phyloP scores from a whole-genome alignment of 192 early-diverging fungal species.

The Entomortierella lignicola region DNA sequence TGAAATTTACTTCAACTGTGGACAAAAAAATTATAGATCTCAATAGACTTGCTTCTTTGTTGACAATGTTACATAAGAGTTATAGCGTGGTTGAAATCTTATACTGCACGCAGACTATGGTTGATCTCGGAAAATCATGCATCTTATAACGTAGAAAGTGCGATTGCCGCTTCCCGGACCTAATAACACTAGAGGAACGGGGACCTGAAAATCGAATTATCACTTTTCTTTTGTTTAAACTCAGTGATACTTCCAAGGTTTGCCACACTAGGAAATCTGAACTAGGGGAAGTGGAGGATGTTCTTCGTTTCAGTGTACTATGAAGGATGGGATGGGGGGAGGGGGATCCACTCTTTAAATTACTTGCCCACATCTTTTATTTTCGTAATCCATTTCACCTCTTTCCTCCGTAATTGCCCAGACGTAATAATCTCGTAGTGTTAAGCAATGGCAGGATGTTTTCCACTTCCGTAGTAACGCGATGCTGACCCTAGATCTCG shows the following conservation, averaged over 20 bases:
- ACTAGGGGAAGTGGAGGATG: constrained; percentile 6
- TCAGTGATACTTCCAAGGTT: too few species aligned
- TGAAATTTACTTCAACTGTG: too few species aligned
- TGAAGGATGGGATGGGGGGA: too few species aligned
- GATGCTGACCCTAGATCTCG: too few species aligned
- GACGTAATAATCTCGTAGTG: not conserved
- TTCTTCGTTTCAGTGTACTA: constrained; percentile 1
- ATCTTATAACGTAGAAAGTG: not conserved
- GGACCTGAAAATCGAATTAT: not conserved
- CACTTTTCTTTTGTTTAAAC: too few species aligned
- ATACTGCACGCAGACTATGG: not conserved
- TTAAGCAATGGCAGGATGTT: not conserved
- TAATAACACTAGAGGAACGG: not conserved
- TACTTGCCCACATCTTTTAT: not conserved
- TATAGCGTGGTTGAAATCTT: not conserved
- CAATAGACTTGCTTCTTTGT: not conserved
- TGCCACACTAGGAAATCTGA: too few species aligned
- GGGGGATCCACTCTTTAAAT: not conserved
- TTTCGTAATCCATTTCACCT: not conserved
- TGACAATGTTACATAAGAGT: not conserved
- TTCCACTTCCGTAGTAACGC: not conserved
- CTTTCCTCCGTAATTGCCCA: constrained; percentile 15
- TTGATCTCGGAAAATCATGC: constrained; percentile 6
- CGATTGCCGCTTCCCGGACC: not conserved
- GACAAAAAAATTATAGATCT: not conserved